Base-by-base conservation (phyloP, 371 early-diverging fungal genomes). In the Coemansia sp. region DNA sequence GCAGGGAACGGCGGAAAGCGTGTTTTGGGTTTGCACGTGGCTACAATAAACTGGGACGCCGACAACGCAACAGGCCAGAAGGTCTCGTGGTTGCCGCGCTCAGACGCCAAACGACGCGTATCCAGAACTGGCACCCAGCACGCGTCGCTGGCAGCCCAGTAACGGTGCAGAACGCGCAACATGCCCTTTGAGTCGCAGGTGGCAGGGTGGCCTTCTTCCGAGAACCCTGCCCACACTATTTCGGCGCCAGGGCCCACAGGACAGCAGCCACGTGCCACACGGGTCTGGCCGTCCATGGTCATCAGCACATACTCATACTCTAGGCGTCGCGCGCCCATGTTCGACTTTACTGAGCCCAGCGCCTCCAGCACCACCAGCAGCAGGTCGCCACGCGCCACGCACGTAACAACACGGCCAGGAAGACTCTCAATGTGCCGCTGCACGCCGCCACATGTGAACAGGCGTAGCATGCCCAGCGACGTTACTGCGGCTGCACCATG, bases 201-300 rank as follows among this genome's bases (percentile, higher is more conserved):
- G 7, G 75, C 71, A 13, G 79, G 79, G 26, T 78, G 79, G 48
- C 87, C 87, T 7, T 85, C 81, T 53, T 92, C 91, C 14, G 93
- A 89, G 65, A 95, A 93, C 5, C 94, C 95, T 4, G 87, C 69
- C 97, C 97, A 96, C 5, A 77, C 78, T n/a, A 95, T 67, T 21
- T 79, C 77, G 18, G 86, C 79, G 3, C 83, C 77, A 4, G 85
- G 86, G 2, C 88, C 80, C 4, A 94, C 66, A 7, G 93, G 90
- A 4, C 95, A 71, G 4, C 61, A 45, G 21, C 84, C 93, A 14
- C 82, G 78, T 55, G 85, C 86, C 39, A 93, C 68, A 29, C 84
- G 82, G 55, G 81, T 83, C 34, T 82, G 75, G 2, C 80, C 80
- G n/a, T 83, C 84, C 7, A 87, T 85, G 63, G 90, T 85, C 64